phyloP scores from a whole-genome alignment of 176 grass and related monocot species.

The Alopecurus myosuroides region DNA sequence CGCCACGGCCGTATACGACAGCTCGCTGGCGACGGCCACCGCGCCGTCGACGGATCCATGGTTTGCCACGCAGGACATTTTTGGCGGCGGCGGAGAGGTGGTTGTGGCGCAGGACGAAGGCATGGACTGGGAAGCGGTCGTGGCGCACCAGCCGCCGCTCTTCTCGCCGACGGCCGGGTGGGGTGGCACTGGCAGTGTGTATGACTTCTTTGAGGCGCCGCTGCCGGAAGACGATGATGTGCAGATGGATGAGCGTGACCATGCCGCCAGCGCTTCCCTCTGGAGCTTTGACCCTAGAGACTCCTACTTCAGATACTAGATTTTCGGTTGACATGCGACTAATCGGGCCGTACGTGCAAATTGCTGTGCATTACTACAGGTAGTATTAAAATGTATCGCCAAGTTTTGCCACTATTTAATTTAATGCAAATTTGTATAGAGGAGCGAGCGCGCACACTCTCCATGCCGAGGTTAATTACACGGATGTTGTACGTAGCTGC shows the following conservation, averaged over 20 bases:
- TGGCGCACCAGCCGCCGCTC: conserved; percentile 45
- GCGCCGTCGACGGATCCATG: not conserved
- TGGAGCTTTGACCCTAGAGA: conserved; percentile 42
- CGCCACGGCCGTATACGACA: conserved; percentile 15
- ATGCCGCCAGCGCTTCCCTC: conserved; percentile 25
- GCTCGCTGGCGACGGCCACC: not conserved
- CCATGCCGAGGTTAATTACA: too few species aligned
- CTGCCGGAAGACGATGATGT: conserved; percentile 10
- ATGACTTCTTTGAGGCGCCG: conserved; percentile 38
- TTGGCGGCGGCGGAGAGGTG: not conserved
- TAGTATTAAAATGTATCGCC: not conserved
- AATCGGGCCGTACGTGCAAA: not conserved
- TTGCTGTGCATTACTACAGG: conserved; percentile 8
- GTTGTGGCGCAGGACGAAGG: conserved; percentile 20
- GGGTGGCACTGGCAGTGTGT: conserved; percentile 33
- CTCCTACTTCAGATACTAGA: too few species aligned
- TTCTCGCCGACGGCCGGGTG: conserved; percentile 38
- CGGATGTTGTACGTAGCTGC: too few species aligned
- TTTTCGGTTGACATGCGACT: too few species aligned
- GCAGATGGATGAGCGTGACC: conserved; percentile 24
- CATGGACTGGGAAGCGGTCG: conserved; percentile 38
- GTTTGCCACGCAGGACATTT: too few species aligned
- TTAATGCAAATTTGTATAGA: not conserved
- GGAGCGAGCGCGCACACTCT: too few species aligned
- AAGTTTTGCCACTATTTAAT: not conserved